Percentiles rank a stretch among this genome's conserved stretches.
phyloP scores from a whole-genome alignment of 2,329 filamentous ascomycete species.

The Neospermospora avenae region DNA sequence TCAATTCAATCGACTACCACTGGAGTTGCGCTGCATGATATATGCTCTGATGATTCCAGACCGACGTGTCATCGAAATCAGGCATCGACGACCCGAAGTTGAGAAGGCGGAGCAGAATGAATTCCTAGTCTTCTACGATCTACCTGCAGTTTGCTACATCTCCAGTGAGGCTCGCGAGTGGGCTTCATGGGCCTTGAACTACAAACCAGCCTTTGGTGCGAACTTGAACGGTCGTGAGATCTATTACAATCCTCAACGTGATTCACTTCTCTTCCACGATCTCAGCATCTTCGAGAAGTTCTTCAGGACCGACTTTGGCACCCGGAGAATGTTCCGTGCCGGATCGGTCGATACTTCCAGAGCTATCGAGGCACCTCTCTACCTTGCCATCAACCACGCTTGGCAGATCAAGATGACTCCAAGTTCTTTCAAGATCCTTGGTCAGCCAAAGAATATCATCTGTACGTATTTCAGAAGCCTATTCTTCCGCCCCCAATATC shows the following conservation, averaged over 20 bases:
- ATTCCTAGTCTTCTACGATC: neutral
- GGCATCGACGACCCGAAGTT: too few relatives aligned
- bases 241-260: neutral
- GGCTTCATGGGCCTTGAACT: neutral
- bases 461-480: too few relatives aligned
- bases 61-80: neutral
- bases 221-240: neutral
- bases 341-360: neutral
- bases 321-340: neutral
- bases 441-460: neutral
- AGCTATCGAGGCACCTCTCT: neutral
- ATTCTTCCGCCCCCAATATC: too few relatives aligned
- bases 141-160: neutral
- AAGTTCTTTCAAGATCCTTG: neutral
- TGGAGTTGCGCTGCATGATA: neutral
- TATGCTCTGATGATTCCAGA: conserved; percentile 1
- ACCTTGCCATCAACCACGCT: neutral
- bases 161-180: neutral
- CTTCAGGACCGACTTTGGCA: neutral
- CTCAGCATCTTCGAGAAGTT: neutral
- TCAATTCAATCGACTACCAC: neutral
- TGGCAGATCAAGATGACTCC: neutral
- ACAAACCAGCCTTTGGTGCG: neutral
- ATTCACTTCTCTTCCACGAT: neutral
- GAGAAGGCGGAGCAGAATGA: neutral